These are phyloP conservation scores for Saturnispora galanensis DNA, from an alignment of 805 yeast genomes.

Conservation along the genomic window DNA sequence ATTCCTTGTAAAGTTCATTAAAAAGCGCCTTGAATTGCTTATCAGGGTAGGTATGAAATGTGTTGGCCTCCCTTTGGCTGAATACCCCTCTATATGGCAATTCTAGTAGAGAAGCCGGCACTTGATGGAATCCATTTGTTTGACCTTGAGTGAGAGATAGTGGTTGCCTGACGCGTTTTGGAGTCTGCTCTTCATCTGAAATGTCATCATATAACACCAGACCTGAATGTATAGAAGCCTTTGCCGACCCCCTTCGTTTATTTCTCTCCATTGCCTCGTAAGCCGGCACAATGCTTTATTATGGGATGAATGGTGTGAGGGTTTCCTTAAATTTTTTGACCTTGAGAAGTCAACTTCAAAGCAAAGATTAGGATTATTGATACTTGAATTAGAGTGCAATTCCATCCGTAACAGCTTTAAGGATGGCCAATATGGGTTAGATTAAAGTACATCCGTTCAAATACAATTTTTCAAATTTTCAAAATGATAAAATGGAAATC, in stretches of 20 bases:
- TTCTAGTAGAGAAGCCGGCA: slow-evolving; percentile 30
- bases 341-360: too few species aligned
- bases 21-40: slow-evolving; percentile 27
- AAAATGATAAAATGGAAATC: too few species aligned
- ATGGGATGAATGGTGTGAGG: too few species aligned
- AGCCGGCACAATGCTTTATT: too few species aligned
- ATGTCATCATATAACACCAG: background rate
- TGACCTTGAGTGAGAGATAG: background rate
- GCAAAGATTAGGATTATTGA: too few species aligned
- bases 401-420: too few species aligned
- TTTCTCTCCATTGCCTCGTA: background rate
- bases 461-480: too few species aligned
- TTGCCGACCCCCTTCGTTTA: slow-evolving; percentile 4
- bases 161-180: slow-evolving; percentile 3
- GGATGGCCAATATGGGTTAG: too few species aligned
- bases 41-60: slow-evolving; percentile 53
- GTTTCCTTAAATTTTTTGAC: too few species aligned
- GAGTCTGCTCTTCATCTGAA: background rate
- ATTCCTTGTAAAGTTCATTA: slow-evolving; percentile 29
- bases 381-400: too few species aligned
- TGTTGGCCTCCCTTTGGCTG: slow-evolving; percentile 46
- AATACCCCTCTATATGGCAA: slow-evolving; percentile 63
- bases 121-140: slow-evolving; percentile 6
- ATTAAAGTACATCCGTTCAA: too few species aligned
- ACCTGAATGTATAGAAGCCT: slow-evolving; percentile 3